Conservation (phyloP, 495 filamentous ascomycete genomes). For the Chaetomium cochliodes region DNA sequence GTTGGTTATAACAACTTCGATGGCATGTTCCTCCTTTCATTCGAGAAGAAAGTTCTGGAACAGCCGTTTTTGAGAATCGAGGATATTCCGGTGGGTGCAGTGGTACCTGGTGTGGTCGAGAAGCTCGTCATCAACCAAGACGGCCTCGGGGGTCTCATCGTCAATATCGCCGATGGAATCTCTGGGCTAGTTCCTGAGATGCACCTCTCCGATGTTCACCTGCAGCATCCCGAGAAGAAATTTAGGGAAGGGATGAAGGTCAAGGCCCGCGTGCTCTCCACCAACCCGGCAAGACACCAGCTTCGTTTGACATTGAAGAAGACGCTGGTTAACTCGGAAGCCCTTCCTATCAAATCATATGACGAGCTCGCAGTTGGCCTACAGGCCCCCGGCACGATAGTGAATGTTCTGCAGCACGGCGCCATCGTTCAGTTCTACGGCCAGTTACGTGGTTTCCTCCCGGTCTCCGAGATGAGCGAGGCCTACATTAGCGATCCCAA, state of each 20-base stretch:
- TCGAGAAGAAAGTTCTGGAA: slow-evolving; percentile 76
- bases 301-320: slow-evolving; percentile 92
- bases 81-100: slow-evolving; percentile 76
- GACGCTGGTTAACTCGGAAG: slow-evolving; percentile 83
- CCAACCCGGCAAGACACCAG: slow-evolving; percentile 69
- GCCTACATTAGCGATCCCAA: slow-evolving; percentile 85
- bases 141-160: slow-evolving; percentile 74
- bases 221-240: slow-evolving; percentile 93
- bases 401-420: slow-evolving; percentile 72
- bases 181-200: slow-evolving; percentile 80
- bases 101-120: slow-evolving; percentile 81
- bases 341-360: slow-evolving; percentile 71
- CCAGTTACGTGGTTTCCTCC: slow-evolving; percentile 75
- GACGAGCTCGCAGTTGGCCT: slow-evolving; percentile 64
- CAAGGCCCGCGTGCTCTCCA: slow-evolving; percentile 79
- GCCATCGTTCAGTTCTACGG: slow-evolving; percentile 95
- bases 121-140: slow-evolving; percentile 71
- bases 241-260: slow-evolving; percentile 85
- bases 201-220: slow-evolving; percentile 81
- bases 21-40: slow-evolving; percentile 79
- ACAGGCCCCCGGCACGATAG: slow-evolving; percentile 78
- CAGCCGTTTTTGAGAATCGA: slow-evolving; percentile 87
- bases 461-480: slow-evolving; percentile 95
- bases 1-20: slow-evolving; percentile 85
- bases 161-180: slow-evolving; percentile 82